Evolutionary conservation across 2,329 filamentous ascomycete genomes (phyloP), one percentile per base, ranked within the genome.

Genomic region (Escovopsis sp.): DNA sequence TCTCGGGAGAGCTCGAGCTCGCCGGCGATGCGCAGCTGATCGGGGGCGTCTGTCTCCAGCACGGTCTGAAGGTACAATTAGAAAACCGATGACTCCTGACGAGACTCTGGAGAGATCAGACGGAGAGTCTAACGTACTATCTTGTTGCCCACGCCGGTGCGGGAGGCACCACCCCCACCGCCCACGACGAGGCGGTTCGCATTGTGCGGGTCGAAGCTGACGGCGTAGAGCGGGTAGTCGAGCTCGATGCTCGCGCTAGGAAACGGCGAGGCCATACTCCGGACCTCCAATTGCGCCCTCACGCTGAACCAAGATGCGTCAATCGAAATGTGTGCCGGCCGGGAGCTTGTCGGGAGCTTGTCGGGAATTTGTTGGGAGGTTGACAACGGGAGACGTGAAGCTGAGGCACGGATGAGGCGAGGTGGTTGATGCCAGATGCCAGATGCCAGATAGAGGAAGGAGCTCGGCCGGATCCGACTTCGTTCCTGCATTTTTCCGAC

Each of bases 151-250:
- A 94, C 82, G 31, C 85, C 86, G 45, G 74, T 85, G 44, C 75
- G 73, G 33, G 81, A 76, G 43, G 83, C 76, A 34, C 88, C 88
- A 44, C 88, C 88, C 41, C 88, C 88, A 35, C 88, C 88, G 40
- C 79, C 85, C 27, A 94, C 82, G 8, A 94, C 63, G 17, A 94
- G 66, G 43, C 77, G 76, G 43, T 72, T 72, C 40, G 78, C 70
- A 61, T 92, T 76, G 49, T 79, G 70, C 35, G 80, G 83, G 52
- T 93, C 85, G 56, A 93, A 94, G 51, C 86, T 86, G 54, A 85
- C 81, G 37, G 80, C 76, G 56, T 86, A 94, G 39, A 93, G 71
- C 33, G 87, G 87, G 57, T 88, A 94, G 39, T 76, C 72, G 44
- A 92, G 71, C 37, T 74, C 73, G 46, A 75, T 63, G 55, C 75